Percentiles rank a stretch among this genome's conserved stretches.
phyloP scores from a whole-genome alignment of 768 basidiomycete species.

The Hypholoma sublateritium region DNA sequence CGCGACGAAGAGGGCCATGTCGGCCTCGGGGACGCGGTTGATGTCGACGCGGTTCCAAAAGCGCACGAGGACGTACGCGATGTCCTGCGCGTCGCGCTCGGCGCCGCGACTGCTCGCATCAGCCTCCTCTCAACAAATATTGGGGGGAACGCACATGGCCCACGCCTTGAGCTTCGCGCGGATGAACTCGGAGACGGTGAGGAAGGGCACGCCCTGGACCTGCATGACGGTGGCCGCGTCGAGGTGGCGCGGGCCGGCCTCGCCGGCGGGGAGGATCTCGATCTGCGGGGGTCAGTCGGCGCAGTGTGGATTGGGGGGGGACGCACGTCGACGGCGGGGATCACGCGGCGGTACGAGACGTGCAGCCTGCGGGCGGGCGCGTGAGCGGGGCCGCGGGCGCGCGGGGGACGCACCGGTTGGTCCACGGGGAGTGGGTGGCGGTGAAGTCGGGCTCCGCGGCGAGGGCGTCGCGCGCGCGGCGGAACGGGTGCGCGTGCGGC shows the following conservation, averaged over 20 bases:
- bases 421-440: constrained; percentile 79
- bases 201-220: constrained; percentile 72
- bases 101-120: constrained; percentile 52
- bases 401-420: constrained; percentile 58
- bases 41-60: constrained; percentile 85
- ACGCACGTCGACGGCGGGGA: constrained; percentile 76
- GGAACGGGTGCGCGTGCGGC: constrained; percentile 65
- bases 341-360: constrained; percentile 70
- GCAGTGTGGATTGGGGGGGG: not conserved
- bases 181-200: constrained; percentile 84
- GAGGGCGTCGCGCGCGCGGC: constrained; percentile 76
- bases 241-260: constrained; percentile 75
- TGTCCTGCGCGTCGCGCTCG: constrained; percentile 78
- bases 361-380: constrained; percentile 52
- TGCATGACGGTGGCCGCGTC: constrained; percentile 67
- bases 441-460: constrained; percentile 63
- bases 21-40: constrained; percentile 82
- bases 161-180: constrained; percentile 83
- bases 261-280: constrained; percentile 81
- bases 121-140: too few relatives aligned
- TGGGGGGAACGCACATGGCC: constrained; percentile 63
- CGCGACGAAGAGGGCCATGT: constrained; percentile 77
- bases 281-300: constrained; percentile 44
- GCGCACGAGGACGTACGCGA: constrained; percentile 64
- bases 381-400: not conserved